Base-by-base conservation (phyloP, 805 yeast species). In the Metschnikowia santaceciliae region DNA sequence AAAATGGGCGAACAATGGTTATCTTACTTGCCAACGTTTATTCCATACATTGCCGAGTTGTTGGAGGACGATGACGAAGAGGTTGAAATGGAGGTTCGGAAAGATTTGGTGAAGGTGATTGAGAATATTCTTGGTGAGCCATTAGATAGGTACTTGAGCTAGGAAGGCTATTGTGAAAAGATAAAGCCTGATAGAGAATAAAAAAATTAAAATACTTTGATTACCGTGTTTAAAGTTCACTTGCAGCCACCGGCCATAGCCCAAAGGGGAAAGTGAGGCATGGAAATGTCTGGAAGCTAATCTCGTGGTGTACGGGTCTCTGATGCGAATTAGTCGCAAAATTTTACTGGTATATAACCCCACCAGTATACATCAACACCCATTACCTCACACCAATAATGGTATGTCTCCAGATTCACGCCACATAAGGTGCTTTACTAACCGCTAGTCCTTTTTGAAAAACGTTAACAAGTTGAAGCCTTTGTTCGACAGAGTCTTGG, bases 1-100 rank as follows among this genome's bases (percentile, higher is more conserved):
- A 88, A 88, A 74, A 86, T 90, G 61, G 97, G 98, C 49, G 98
- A 94, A 61, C 89, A 84, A 66, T 94, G 98, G 99, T 78, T 94
- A 57, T 75, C 86, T 33, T 78, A 88, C 74, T 76, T 94, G 60
- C 99, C 99, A 22, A 97, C 91, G 64, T 78, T 94, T 59, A 96
- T 94, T 55, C 99, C 99, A 33, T 79, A 89, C 53, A 89, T 94
- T 67, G 97, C 98, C 6, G 99, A 94, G 70, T 72, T 94, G 51
- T 76, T 94, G 55, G 99, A 94, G 64, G 98, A 91, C 65, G 98
- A 94, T 53, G 95, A 91, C 55, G 99, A 94, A 67, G 83, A 80
- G 45, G 96, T 94, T 32, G 98, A 94, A 68, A 66, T 81, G 63
- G 97, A 90, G 69, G 97, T 90, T 3, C 84, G 97, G 70, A 79